Base-by-base conservation (phyloP, 2,329 filamentous ascomycete genomes). In the Ophiostoma sp. region DNA sequence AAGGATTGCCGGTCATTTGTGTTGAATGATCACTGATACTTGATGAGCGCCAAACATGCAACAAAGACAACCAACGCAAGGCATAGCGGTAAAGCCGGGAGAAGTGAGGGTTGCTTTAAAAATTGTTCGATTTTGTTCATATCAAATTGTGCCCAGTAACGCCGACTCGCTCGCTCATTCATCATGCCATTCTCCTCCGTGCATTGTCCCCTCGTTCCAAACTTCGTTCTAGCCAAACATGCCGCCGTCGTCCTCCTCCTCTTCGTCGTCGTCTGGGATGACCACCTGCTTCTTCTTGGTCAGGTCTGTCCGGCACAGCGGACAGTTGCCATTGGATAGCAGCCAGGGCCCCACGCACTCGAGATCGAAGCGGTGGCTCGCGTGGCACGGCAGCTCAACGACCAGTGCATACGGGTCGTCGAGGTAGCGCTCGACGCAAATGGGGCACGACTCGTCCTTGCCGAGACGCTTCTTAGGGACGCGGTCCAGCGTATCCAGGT, bases 261-360 rank as follows among this genome's bases (percentile, higher is more conserved):
- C 85, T 0, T 87, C 85, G 36, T 84, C 82, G 19, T 82, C 81
- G 15, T 82, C 79, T 22, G 82, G 82, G n/a, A 84, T 82, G 78
- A 84, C 83, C 1, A 76, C 75, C 80, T 82, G 81, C 80, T 82
- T 85, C 83, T 88, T 89, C 83, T 87, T 85, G 42, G 83, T 85
- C 81, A 91, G 81, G 78, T 90, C 88, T 79, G 87, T 85, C 74
- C 90, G 82, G 79, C 89, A 91, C 82, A 91, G 83, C 52, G 89
- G 89, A 79, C 89, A 91, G 42, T 85, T 90, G 50, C 89, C 89
- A 80, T 91, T 90, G 77, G 87, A 85, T 79, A 86, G 82, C 79
- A 92, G 79, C 90, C 90, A 92, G 7, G 90, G 89, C 3, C 85
- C 87, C 1, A 91, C 88, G 77, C 90, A 92, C 81, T 92, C 90